Evolutionary conservation across 495 filamentous ascomycete species (phyloP), one percentile per base, ranked within the genome.

Genomic region (Penicillium steckii): DNA sequence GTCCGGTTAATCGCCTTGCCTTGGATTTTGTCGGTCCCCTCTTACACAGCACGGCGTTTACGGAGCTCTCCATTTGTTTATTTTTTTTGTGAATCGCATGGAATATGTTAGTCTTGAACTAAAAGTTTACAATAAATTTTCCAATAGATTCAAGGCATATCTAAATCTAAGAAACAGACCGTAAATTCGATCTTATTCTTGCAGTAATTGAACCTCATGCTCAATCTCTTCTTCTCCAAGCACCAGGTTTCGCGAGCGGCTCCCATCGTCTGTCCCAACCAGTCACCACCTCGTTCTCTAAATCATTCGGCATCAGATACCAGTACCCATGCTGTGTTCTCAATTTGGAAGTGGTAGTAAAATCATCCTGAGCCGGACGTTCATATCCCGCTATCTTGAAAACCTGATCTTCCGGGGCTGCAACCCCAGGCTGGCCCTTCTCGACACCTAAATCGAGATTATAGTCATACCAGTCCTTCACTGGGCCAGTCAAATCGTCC

Each of bases 181-280:
- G n/a, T n/a, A n/a, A n/a, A n/a, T n/a, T n/a, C n/a, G n/a, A n/a
- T n/a, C n/a, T n/a, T n/a, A n/a, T n/a, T n/a, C n/a, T n/a, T n/a
- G n/a, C n/a, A n/a, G n/a, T n/a, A n/a, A n/a, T n/a, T n/a, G n/a
- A n/a, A n/a, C n/a, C n/a, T n/a, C n/a, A n/a, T 5, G 15, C 15
- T 35, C 24, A 27, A 51, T 61, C 58, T 37, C 46, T 43, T 15
- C 66, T 62, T 52, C 72, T 73, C 72, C 74, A 75, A 19, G 65
- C 60, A 17, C 60, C 66, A 52, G 60, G 52, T 35, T 58, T 55
- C 21, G 62, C 67, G 10, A 72, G 47, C 1, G 44, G 50, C 41
- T 59, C 59, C 72, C 72, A 75, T 25, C 72, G 60, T 15, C 64
- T 51, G 61, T 75, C 72, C 72, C 72, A 72, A 9, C 67, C 66